Evolutionary conservation across 768 basidiomycete species (phyloP).

Genomic region (Amyloporia xantha): DNA sequence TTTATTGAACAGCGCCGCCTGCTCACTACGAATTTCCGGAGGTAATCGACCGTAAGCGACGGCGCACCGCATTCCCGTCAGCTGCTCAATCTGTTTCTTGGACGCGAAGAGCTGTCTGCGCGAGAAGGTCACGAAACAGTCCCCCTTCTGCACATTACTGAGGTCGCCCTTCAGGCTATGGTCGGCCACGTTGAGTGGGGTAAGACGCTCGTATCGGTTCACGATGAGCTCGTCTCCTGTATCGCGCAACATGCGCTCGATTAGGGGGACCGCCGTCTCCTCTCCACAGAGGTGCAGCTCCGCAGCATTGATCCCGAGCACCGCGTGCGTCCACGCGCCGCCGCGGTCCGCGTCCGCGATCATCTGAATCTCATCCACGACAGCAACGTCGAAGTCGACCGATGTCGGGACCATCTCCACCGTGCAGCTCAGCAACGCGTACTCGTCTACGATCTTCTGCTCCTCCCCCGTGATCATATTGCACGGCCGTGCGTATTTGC

Average conservation of each 20-base stretch:
- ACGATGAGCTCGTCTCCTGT: slow-evolving; percentile 81
- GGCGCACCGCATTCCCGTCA: slow-evolving; percentile 75
- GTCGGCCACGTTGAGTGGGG: slow-evolving; percentile 70
- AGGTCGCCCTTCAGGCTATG: slow-evolving; percentile 57
- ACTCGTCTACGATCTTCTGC: slow-evolving; percentile 57
- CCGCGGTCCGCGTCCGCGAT: slow-evolving; percentile 77
- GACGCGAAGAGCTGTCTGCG: slow-evolving; percentile 67
- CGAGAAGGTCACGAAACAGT: slow-evolving; percentile 87
- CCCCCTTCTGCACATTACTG: slow-evolving; percentile 62
- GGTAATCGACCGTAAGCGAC: slow-evolving; percentile 91
- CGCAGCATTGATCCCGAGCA: slow-evolving; percentile 66
- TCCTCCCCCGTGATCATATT: slow-evolving; percentile 95
- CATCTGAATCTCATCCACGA: slow-evolving; percentile 98
- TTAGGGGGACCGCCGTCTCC: slow-evolving; percentile 81
- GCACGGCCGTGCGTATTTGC: slow-evolving; percentile 52
- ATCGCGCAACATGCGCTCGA: slow-evolving; percentile 57
- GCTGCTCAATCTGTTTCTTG: slow-evolving; percentile 64
- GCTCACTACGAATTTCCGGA: slow-evolving; percentile 86
- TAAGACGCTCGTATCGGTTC: slow-evolving; percentile 80
- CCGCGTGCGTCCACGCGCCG: slow-evolving; percentile 72
- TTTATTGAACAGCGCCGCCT: slow-evolving; percentile 89
- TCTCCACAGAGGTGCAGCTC: slow-evolving; percentile 97
- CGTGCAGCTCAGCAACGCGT: slow-evolving; percentile 71
- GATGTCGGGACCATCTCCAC: slow-evolving; percentile 76
- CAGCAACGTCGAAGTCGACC: slow-evolving; percentile 63